phyloP scores from a whole-genome alignment of 1,284 basidiomycete species.

The Irpex sp. region DNA sequence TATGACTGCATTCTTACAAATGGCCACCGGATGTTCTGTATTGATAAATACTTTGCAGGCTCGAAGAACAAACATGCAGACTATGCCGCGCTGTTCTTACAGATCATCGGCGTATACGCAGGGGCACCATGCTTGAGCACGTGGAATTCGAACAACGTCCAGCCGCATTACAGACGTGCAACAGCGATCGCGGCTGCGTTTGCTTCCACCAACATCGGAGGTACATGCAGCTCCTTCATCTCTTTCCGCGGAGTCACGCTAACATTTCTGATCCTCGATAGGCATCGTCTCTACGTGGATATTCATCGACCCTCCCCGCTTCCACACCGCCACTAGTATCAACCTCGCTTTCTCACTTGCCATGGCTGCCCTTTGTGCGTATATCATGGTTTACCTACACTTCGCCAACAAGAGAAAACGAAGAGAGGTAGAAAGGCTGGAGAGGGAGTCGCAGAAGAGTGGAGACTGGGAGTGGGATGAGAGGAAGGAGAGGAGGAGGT shows the following conservation, averaged over 20 bases:
- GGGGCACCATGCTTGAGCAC: neutral
- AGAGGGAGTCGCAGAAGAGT: neutral
- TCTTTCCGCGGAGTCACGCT: neutral
- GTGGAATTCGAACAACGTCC: conserved; percentile 1
- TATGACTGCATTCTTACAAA: neutral
- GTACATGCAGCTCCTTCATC: neutral
- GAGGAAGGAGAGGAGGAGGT: neutral
- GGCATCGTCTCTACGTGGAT: neutral
- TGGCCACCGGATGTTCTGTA: no score
- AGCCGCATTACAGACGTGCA: neutral
- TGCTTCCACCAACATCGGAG: neutral
- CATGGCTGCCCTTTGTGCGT: neutral
- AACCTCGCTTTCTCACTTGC: neutral
- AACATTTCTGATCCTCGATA: neutral
- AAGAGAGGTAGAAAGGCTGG: neutral
- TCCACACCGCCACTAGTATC: neutral
- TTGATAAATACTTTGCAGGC: neutral
- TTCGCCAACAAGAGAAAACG: neutral
- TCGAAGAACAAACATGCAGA: neutral
- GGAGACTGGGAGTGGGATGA: neutral
- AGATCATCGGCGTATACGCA: neutral
- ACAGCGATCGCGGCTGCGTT: neutral
- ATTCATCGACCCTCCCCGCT: neutral
- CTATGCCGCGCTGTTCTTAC: neutral
- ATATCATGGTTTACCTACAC: neutral